Evolutionary conservation across 805 yeast species (phyloP).

Genomic region (Yamadazyma insecticola): DNA sequence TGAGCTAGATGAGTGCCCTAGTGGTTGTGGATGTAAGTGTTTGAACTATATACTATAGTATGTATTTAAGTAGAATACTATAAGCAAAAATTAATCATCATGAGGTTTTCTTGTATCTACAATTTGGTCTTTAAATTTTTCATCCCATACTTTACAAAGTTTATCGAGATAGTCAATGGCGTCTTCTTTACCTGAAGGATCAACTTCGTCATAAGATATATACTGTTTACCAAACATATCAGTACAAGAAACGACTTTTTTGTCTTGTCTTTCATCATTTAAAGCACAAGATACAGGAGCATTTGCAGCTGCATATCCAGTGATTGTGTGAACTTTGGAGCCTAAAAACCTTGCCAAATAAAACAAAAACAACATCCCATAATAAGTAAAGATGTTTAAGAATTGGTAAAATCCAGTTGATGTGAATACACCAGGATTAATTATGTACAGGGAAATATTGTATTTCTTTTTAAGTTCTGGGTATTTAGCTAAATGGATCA

Average conservation of each 20-base stretch:
- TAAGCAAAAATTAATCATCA: too few species aligned
- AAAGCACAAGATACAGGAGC: conserved; percentile 64
- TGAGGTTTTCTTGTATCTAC: conserved; percentile 40
- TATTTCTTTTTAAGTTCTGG: conserved; percentile 39
- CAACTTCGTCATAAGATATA: conserved; percentile 52
- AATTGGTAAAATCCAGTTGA: conserved; percentile 74
- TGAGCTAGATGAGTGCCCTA: conserved; percentile 51
- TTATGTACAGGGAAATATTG: conserved; percentile 68
- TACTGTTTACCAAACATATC: conserved; percentile 61
- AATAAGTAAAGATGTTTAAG: conserved; percentile 72
- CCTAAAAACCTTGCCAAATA: conserved; percentile 80
- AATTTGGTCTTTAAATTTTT: conserved; percentile 68
- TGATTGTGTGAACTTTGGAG: conserved; percentile 82
- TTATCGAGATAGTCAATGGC: conserved; percentile 60
- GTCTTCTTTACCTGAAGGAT: conserved; percentile 59
- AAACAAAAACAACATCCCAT: conserved; percentile 82
- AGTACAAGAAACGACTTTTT: conserved; percentile 65
- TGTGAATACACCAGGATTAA: conserved; percentile 93
- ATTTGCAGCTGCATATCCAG: conserved; percentile 86
- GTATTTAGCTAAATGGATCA: conserved; percentile 72
- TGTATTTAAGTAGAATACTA: background rate
- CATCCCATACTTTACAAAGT: conserved; percentile 68
- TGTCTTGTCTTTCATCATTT: conserved; percentile 46
- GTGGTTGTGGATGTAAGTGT: conserved; percentile 85
- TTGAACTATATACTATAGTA: conserved; percentile 17